Base-by-base conservation (phyloP, 345 rosid species). In the Arabis hirsuta region DNA sequence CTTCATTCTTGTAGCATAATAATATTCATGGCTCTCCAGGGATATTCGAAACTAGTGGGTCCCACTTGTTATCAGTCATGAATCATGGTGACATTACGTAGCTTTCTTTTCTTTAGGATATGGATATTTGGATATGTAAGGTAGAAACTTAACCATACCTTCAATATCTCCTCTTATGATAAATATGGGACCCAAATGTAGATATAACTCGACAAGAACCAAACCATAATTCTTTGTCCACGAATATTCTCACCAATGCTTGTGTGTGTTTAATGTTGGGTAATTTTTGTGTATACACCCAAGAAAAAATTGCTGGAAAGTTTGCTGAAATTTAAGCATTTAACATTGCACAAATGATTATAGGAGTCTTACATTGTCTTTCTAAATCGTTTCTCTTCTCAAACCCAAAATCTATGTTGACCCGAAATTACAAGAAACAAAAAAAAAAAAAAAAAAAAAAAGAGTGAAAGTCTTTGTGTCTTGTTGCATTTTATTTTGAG, bases 361-460 rank as follows among this genome's bases (percentile, higher is more conserved):
- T 24, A 4, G 19, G 31, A 58, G 68, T 67, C 61, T 67, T 60
- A 67, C 73, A 53, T 60, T 14, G 78, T 67, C 73, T 67, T 55
- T 67, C 62, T 59, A 74, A 58, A 1, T 36, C 12, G 20, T 20
- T 65, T 7, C 79, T 75, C 79, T 36, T 75, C 79, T 14, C 69
- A 75, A 68, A 68, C 57, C 63, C 64, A 67, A 68, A 75, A 75
- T 27, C 79, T 75, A 61, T 44, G 36, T 60, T 45, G 69, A 44
- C 73, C 78, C 43, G 36, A 53, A 36, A 60, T 43, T 74, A 67
- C 78, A 66, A 58, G 39, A 66, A 74, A 66, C 22, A 20, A 24
- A 8, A 72, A 59, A 27, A 26, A 31, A 66, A 22, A 20, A 24
- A 8, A 72, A 59, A 27, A 26, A 31, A 52, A 24, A 36, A 9